Percentiles rank a stretch among this genome's conserved stretches.
These are phyloP conservation scores for Lolium multiflorum DNA, from an alignment of 176 grass and related monocot species.

Conservation along the genomic window DNA sequence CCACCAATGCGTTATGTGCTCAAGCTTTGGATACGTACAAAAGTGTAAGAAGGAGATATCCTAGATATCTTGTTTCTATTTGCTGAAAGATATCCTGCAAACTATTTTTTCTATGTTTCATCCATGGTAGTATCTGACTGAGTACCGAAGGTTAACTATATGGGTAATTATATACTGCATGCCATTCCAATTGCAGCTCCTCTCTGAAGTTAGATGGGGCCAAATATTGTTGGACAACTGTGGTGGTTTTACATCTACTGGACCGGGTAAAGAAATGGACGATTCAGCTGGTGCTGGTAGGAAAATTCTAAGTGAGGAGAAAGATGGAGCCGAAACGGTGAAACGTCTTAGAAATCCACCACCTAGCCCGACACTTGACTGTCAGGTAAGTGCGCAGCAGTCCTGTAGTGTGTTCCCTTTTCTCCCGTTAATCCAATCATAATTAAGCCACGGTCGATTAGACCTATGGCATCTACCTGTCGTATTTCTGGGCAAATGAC, in stretches of 20 bases:
- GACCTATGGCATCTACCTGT: slow-evolving; percentile 52
- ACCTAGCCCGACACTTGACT: slow-evolving; percentile 39
- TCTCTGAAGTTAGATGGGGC: not conserved
- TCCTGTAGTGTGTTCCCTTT: not conserved
- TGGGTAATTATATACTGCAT: not conserved
- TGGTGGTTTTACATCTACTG: slow-evolving; percentile 15
- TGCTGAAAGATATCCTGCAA: not conserved
- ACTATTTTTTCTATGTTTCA: not conserved
- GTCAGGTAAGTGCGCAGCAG: slow-evolving; percentile 38
- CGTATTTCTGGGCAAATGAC: slow-evolving; percentile 65
- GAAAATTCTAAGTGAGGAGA: slow-evolving; percentile 31
- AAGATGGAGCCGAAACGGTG: not conserved
- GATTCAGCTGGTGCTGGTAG: not conserved
- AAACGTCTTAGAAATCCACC: slow-evolving; percentile 22
- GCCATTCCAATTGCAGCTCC: slow-evolving; percentile 40
- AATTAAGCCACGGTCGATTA: not conserved
- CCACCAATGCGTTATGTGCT: slow-evolving; percentile 39
- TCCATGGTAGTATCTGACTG: too few relatives aligned
- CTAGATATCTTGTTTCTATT: not conserved
- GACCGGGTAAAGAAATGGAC: not conserved
- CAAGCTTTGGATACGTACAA: slow-evolving; percentile 37
- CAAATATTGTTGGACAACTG: slow-evolving; percentile 54
- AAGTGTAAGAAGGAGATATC: slow-evolving; percentile 30
- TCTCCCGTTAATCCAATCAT: not conserved
- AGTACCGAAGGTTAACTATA: too few relatives aligned